phyloP scores from a whole-genome alignment of 306 rosid genomes.

The Datisca glomerata region DNA sequence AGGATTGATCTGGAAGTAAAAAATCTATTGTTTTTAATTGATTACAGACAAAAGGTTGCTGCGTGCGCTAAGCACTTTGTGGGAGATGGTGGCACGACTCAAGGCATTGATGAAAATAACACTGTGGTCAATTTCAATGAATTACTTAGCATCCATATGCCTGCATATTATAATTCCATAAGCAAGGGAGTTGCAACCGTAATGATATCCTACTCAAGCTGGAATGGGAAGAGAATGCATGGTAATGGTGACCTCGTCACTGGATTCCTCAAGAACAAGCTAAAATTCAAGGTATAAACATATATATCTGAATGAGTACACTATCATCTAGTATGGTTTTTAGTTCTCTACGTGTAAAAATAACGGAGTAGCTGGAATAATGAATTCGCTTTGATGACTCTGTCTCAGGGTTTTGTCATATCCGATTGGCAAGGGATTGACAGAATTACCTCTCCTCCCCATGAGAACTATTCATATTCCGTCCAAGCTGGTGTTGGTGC shows the following conservation, averaged over 20 bases:
- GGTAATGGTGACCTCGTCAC: conserved; percentile 59
- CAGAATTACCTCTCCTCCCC: conserved; percentile 74
- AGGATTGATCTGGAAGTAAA: conserved; percentile 3
- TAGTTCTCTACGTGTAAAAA: no score
- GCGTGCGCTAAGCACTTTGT: conserved; percentile 94
- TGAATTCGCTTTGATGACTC: neutral
- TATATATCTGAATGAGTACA: no score
- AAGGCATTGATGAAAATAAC: conserved; percentile 84
- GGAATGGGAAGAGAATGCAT: conserved; percentile 77
- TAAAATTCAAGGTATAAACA: conserved; percentile 45
- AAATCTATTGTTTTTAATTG: conserved; percentile 7
- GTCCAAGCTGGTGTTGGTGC: conserved; percentile 59
- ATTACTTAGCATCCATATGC: conserved; percentile 68
- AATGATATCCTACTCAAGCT: conserved; percentile 79
- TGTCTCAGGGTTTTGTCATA: conserved; percentile 67
- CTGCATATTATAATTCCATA: conserved; percentile 50
- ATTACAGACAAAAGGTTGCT: conserved; percentile 65
- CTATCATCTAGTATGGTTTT: no score
- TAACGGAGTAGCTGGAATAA: no score
- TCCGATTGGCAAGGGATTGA: conserved; percentile 88
- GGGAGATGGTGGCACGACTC: conserved; percentile 92
- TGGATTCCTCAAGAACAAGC: conserved; percentile 50
- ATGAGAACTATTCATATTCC: conserved; percentile 71
- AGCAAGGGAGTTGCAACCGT: conserved; percentile 68
- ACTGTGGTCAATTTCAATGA: conserved; percentile 47